These are phyloP conservation scores for Tilletia walkeri DNA, from an alignment of 1,284 basidiomycete species.

Conservation along the genomic window DNA sequence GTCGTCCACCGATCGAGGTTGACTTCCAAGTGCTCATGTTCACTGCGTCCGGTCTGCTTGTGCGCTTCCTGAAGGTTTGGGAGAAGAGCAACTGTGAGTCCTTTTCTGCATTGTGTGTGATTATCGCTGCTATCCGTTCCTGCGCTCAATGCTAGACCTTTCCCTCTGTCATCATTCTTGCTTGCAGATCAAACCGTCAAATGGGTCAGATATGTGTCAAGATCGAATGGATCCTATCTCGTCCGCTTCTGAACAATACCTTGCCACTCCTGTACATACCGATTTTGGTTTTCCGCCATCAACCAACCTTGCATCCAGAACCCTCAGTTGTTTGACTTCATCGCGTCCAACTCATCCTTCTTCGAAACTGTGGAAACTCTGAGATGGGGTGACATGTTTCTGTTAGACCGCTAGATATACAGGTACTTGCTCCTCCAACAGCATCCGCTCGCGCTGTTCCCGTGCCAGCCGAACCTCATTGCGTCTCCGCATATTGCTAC, in stretches of 20 bases:
- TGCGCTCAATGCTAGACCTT: neutral
- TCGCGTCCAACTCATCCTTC: too few species aligned
- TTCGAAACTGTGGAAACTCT: too few species aligned
- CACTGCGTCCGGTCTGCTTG: conserved; percentile 89
- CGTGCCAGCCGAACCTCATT: neutral
- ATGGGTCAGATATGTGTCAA: conserved; percentile 51
- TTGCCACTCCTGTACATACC: too few species aligned
- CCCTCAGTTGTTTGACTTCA: too few species aligned
- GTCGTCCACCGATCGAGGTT: conserved; percentile 91
- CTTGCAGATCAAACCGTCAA: conserved; percentile 20
- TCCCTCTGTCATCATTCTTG: neutral
- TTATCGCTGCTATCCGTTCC: too few species aligned
- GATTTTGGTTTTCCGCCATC: too few species aligned
- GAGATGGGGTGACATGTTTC: too few species aligned
- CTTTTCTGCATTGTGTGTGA: too few species aligned
- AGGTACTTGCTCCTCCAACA: conserved; percentile 6
- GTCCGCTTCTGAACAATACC: conserved; percentile 34
- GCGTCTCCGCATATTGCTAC: neutral
- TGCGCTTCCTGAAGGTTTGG: conserved; percentile 96
- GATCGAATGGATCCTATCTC: conserved; percentile 42
- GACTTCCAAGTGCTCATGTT: conserved; percentile 99
- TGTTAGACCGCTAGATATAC: neutral
- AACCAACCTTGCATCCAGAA: too few species aligned
- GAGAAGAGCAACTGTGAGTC: conserved; percentile 75
- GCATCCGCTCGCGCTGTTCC: neutral